Conservation (phyloP, 345 rosid genomes). For the Sisymbrium altissimum region DNA sequence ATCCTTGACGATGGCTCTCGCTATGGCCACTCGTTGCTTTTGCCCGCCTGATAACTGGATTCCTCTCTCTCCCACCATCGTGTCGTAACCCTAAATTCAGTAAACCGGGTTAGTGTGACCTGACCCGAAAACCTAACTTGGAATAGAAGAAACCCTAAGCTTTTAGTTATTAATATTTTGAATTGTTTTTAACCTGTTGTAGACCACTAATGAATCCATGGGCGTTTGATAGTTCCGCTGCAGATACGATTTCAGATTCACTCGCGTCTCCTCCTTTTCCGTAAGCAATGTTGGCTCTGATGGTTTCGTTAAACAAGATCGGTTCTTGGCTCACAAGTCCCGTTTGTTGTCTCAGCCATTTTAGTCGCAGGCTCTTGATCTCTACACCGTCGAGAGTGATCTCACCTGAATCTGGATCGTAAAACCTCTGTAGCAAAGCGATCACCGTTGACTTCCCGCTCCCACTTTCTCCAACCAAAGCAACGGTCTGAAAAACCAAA, state of each 20-base stretch:
- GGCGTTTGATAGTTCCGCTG: constrained; percentile 75
- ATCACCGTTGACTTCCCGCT: constrained; percentile 85
- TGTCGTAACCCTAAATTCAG: constrained; percentile 54
- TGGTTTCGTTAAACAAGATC: constrained; percentile 60
- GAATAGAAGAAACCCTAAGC: neutral
- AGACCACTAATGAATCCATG: constrained; percentile 74
- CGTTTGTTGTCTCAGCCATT: constrained; percentile 80
- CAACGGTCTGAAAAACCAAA: constrained; percentile 53
- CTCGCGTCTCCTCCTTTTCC: constrained; percentile 69
- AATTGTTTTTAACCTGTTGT: constrained; percentile 51
- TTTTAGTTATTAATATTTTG: neutral
- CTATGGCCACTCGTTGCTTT: constrained; percentile 77
- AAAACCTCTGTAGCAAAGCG: constrained; percentile 71
- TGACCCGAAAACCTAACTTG: constrained; percentile 43
- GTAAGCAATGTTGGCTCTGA: constrained; percentile 76
- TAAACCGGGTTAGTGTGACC: constrained; percentile 11
- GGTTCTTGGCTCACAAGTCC: constrained; percentile 92
- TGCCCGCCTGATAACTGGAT: constrained; percentile 70
- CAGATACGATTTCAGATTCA: constrained; percentile 71
- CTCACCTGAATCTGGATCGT: constrained; percentile 72
- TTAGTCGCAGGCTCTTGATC: constrained; percentile 50
- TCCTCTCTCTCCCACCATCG: constrained; percentile 69
- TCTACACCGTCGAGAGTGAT: constrained; percentile 69
- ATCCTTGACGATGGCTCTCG: constrained; percentile 67
- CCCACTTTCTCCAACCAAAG: constrained; percentile 89